Conservation (phyloP, 257 asterid genomes). For the Primulina huaijiensis region DNA sequence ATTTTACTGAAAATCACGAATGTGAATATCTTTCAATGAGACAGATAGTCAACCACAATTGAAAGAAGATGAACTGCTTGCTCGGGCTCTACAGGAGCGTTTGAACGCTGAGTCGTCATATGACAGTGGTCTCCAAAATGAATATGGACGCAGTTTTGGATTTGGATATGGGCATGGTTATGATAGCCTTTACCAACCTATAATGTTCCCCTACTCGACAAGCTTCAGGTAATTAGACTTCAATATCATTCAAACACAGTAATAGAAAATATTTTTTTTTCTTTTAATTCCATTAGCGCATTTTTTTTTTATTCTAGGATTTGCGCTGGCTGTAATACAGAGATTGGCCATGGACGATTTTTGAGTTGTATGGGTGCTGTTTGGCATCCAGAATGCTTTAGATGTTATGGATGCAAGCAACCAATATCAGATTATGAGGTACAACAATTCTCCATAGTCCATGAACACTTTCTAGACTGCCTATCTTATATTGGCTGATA, state of each 20-base stretch:
- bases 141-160: constrained; percentile 33
- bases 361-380: constrained; percentile 90
- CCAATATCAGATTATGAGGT: constrained; percentile 96
- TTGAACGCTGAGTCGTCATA: constrained; percentile 51
- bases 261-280: too few relatives aligned
- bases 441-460: constrained; percentile 8
- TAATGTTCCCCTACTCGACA: constrained; percentile 35
- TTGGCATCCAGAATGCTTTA: constrained; percentile 97
- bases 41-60: constrained; percentile 56
- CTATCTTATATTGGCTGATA: background rate
- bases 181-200: constrained; percentile 42
- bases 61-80: constrained; percentile 73
- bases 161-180: constrained; percentile 35
- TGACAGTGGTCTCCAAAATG: constrained; percentile 20
- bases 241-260: background rate
- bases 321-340: constrained; percentile 88
- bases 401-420: constrained; percentile 84
- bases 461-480: background rate
- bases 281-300: background rate
- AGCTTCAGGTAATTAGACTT: constrained; percentile 35
- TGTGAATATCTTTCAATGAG: constrained; percentile 25
- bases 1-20: constrained; percentile 10
- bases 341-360: constrained; percentile 79
- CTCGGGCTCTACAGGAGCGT: constrained; percentile 76
- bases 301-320: constrained; percentile 36